Evolutionary conservation across 371 early-diverging fungal genomes (phyloP), one percentile per base, ranked within the genome.

Genomic region (Actinomortierella ambigua): DNA sequence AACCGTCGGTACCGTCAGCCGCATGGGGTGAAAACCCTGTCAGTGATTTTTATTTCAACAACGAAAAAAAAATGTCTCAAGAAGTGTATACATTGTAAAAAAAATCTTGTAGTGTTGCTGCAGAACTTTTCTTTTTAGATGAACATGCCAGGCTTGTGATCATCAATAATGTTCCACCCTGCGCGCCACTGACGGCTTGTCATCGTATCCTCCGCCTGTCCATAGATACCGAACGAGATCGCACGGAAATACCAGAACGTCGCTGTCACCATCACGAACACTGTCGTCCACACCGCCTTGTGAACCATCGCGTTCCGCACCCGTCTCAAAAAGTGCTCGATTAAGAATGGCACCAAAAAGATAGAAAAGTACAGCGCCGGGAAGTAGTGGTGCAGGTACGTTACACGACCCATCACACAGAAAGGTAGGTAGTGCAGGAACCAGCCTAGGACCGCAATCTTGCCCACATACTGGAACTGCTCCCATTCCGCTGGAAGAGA

Each of bases 301-400:
- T 81, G 50, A 3, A 40, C 14, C 15, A 39, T 14, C 2, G 56
- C 55, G 5, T 22, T 59, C 67, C n/a, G 7, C 3, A 23, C 41
- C 24, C 63, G 52, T n/a, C 24, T n/a, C 56, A 65, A 24, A 20
- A 90, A 76, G 65, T 90, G 91, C 63, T 98, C 96, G 27, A 94
- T 50, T 57, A 93, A 57, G 73, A 83, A 90, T 28, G 85, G 85
- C 20, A 84, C 82, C 77, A 89, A 79, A 42, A 98, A 78, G 52
- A 96, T 88, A 34, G 91, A 88, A 80, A 99, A 99, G 81, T 98
- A 98, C 34, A 99, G 81, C 0, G 99, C 95, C 0, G 99, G 99
- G 81, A 97, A 98, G 80, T 99, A 99, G 77, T 99, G 99, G 76
- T 99, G 99, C 44, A 98, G 81, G 66, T 97, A 98, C 0, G 93